Percentiles rank a stretch among this genome's conserved stretches.
phyloP scores from a whole-genome alignment of 164 flowering plant genomes.

The Magnolia kwangsiensis region DNA sequence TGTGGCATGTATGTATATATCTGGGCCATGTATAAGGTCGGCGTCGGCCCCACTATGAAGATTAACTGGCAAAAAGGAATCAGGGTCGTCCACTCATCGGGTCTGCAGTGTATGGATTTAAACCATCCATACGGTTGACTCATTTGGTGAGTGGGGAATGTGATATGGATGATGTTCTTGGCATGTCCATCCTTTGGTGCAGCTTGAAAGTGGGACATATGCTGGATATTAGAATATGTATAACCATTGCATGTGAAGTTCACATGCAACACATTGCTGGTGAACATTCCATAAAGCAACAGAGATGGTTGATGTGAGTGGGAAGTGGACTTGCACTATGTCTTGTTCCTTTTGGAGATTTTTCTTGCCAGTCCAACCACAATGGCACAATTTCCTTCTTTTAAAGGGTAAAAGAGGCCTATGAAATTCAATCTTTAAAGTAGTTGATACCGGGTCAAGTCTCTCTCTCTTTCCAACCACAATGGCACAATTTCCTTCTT shows the following conservation, averaged over 20 bases:
- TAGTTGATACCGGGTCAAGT: neutral
- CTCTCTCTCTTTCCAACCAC: neutral
- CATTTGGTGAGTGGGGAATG: too few relatives aligned
- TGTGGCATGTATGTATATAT: too few relatives aligned
- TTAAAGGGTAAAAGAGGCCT: neutral
- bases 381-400: slow-evolving; percentile 6
- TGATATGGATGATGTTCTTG: neutral
- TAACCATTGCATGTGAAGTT: neutral
- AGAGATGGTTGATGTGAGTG: neutral
- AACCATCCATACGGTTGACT: too few relatives aligned
- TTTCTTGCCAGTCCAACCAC: slow-evolving; percentile 7
- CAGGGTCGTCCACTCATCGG: too few relatives aligned
- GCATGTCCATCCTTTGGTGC: neutral
- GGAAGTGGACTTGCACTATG: neutral
- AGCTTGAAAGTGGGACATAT: neutral
- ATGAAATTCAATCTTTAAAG: slow-evolving; percentile 1
- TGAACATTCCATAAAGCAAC: neutral
- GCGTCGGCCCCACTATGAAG: too few relatives aligned
- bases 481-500: slow-evolving; percentile 6
- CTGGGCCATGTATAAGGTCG: too few relatives aligned
- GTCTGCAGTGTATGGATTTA: too few relatives aligned
- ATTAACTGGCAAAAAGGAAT: too few relatives aligned
- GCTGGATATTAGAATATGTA: neutral
- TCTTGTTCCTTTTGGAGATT: slow-evolving; percentile 4
- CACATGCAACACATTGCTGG: neutral